A percentile compares a stretch with the other conserved stretches of the same genome.
phyloP scores from a whole-genome alignment of 768 basidiomycete genomes.

The Hydnum rufescens region DNA sequence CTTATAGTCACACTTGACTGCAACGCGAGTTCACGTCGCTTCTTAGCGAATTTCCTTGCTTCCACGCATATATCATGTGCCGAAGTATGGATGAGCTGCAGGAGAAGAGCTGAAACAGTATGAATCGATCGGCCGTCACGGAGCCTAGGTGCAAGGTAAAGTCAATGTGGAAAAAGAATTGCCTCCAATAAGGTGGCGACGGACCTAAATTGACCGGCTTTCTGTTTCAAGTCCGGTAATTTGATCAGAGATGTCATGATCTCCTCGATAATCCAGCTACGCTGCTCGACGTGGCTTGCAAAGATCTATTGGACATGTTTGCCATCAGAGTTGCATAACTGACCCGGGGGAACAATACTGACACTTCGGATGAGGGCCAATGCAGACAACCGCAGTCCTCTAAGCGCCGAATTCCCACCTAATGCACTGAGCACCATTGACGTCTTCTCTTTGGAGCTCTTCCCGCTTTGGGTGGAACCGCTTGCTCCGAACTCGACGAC shows the following conservation, averaged over 20 bases:
- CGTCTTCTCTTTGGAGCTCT: conserved; percentile 27
- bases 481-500: conserved; percentile 48
- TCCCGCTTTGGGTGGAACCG: conserved; percentile 29
- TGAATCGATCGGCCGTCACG: conserved; percentile 83
- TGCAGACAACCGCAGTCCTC: conserved; percentile 62
- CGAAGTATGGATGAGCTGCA: conserved; percentile 94
- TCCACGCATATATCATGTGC: conserved; percentile 69
- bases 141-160: conserved; percentile 29
- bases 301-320: conserved; percentile 43
- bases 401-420: conserved; percentile 49
- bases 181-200: conserved; percentile 13
- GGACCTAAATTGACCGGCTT: conserved; percentile 74
- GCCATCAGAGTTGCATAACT: neutral
- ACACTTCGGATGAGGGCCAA: conserved; percentile 72
- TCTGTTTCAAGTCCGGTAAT: conserved; percentile 74
- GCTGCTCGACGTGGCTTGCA: conserved; percentile 73
- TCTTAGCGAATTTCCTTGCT: conserved; percentile 39
- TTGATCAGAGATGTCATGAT: conserved; percentile 80
- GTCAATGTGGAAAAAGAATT: neutral
- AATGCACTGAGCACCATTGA: conserved; percentile 38
- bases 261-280: conserved; percentile 97
- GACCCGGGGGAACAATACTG: conserved; percentile 17
- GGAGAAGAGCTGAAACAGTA: conserved; percentile 76
- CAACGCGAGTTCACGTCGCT: conserved; percentile 34
- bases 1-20: conserved; percentile 22